Evolutionary conservation across 495 filamentous ascomycete species (phyloP).

Genomic region (Penicillium pancosmium): DNA sequence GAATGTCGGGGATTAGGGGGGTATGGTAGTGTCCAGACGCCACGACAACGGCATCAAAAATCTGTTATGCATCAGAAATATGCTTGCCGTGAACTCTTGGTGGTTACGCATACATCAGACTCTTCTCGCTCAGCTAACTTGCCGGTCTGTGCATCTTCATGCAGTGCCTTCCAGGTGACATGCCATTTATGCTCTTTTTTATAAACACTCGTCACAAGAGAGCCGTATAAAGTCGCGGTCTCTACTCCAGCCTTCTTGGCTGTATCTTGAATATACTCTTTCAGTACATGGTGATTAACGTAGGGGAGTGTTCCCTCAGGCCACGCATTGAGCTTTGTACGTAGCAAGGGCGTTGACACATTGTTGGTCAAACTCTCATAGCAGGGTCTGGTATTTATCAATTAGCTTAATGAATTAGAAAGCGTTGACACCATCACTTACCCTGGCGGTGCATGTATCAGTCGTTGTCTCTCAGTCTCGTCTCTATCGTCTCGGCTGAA

Average conservation of each 20-base stretch:
- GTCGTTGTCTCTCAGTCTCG: conserved; percentile 23
- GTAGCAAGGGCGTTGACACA: conserved; percentile 62
- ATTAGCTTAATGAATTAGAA: neutral
- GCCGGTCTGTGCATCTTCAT: conserved; percentile 35
- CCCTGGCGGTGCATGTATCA: conserved; percentile 57
- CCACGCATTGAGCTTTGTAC: conserved; percentile 61
- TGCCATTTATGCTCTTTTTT: conserved; percentile 55
- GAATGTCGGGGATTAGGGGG: conserved; percentile 57
- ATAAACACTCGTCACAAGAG: conserved; percentile 55
- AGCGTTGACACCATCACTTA: conserved; percentile 13
- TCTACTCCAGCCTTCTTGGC: conserved; percentile 52
- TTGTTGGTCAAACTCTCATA: conserved; percentile 68
- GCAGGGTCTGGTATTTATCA: conserved; percentile 40
- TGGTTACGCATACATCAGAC: conserved; percentile 20
- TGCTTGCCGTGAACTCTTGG: too few relatives aligned
- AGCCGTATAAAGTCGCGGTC: conserved; percentile 53
- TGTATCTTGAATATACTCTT: conserved; percentile 62
- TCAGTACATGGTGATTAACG: conserved; percentile 57
- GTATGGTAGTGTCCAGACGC: conserved; percentile 63
- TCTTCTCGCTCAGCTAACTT: conserved; percentile 27
- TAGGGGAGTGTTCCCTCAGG: conserved; percentile 58
- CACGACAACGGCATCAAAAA: conserved; percentile 59
- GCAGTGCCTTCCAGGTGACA: conserved; percentile 40
- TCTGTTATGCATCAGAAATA: conserved; percentile 27
- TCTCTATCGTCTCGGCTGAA: conserved; percentile 25